phyloP scores from a whole-genome alignment of 2,329 filamentous ascomycete species.

The Cryphonectria parasitica region DNA sequence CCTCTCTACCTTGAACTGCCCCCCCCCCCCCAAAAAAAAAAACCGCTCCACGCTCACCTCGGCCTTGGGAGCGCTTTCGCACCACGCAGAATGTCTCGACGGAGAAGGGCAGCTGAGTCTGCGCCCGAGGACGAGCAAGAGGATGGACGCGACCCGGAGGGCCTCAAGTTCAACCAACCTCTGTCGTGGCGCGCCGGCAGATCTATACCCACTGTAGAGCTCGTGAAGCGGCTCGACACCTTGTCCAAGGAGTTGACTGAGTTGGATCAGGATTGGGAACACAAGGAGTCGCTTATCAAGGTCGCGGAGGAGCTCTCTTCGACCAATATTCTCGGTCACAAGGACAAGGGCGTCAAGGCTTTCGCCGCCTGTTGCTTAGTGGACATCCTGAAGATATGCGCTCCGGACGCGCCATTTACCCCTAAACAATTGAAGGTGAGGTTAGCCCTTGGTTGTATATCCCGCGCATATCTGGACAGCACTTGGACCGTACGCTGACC shows the following conservation, averaged over 20 bases:
- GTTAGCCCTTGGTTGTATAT: neutral
- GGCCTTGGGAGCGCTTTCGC: neutral
- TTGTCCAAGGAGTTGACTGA: conserved; percentile 82
- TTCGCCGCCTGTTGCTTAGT: conserved; percentile 88
- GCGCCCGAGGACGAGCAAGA: conserved; percentile 41
- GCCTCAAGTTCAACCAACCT: conserved; percentile 79
- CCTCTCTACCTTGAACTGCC: neutral
- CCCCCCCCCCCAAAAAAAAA: neutral
- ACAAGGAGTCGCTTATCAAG: conserved; percentile 79
- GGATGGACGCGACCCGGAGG: conserved; percentile 44
- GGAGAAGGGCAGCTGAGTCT: conserved; percentile 41
- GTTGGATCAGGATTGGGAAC: conserved; percentile 84
- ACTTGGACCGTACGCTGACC: conserved; percentile 4
- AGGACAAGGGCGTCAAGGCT: conserved; percentile 90
- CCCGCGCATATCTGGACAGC: neutral
- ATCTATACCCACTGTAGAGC: conserved; percentile 80
- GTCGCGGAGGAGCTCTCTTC: conserved; percentile 85
- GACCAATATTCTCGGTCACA: conserved; percentile 82
- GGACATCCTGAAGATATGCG: conserved; percentile 89
- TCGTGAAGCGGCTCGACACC: conserved; percentile 78
- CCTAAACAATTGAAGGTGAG: conserved; percentile 84
- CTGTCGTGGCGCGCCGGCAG: conserved; percentile 92
- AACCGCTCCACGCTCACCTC: neutral
- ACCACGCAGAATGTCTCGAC: conserved; percentile 42
- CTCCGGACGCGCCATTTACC: conserved; percentile 93